phyloP scores from a whole-genome alignment of 352 stramenopile genomes.

The Phytophthora pluvialis region DNA sequence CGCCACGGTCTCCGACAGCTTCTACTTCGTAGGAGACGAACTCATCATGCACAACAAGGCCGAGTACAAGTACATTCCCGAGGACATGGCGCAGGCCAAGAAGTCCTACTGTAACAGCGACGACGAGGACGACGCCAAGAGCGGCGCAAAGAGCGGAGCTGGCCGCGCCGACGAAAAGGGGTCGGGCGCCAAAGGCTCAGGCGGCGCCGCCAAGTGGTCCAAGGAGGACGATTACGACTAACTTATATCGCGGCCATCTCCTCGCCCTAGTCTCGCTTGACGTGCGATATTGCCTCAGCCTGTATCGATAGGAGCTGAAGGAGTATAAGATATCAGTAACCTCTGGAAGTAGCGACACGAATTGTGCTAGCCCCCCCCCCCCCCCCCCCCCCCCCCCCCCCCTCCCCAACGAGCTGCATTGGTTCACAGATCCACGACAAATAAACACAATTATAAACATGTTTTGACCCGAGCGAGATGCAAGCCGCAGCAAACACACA shows the following conservation, averaged over 20 bases:
- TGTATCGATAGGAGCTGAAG: constrained; percentile 8
- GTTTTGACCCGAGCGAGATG: neutral
- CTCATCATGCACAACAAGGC: constrained; percentile 97
- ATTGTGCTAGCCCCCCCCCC: too few relatives aligned
- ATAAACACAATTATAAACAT: neutral
- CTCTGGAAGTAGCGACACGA: constrained; percentile 1
- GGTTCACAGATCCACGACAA: too few relatives aligned
- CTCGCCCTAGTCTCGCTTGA: constrained; percentile 11
- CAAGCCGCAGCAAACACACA: neutral
- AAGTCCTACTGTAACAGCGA: constrained; percentile 91
- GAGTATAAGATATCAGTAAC: neutral
- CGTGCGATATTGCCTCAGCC: neutral
- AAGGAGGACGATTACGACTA: constrained; percentile 93
- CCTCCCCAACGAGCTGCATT: too few relatives aligned
- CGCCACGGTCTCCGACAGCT: constrained; percentile 94
- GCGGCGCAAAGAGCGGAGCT: constrained; percentile 48
- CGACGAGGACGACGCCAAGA: constrained; percentile 77
- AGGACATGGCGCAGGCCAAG: constrained; percentile 92
- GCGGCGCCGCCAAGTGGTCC: constrained; percentile 79
- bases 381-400: too few relatives aligned
- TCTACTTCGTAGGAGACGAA: constrained; percentile 96
- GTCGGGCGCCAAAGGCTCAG: constrained; percentile 43
- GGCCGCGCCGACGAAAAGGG: constrained; percentile 65
- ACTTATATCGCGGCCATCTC: constrained; percentile 35
- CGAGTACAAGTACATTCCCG: constrained; percentile 94